Percentiles rank a stretch among this genome's conserved stretches.
phyloP scores from a whole-genome alignment of 257 asterid species.

The Solanum sitiens region DNA sequence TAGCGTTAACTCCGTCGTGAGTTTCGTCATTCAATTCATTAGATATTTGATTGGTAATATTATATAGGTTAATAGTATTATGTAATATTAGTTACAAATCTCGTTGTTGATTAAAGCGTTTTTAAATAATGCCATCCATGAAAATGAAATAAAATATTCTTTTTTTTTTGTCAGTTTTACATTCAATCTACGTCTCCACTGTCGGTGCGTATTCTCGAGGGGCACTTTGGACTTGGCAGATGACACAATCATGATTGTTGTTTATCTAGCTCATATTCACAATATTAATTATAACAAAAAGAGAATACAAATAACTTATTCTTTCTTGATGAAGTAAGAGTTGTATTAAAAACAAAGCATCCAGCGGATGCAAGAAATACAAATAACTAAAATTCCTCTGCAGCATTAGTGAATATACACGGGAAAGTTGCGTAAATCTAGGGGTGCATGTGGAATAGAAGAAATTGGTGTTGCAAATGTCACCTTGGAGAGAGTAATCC shows the following conservation, averaged over 20 bases:
- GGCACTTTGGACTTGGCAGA: neutral
- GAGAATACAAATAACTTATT: neutral
- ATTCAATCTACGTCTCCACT: neutral
- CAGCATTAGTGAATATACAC: neutral
- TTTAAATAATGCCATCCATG: neutral
- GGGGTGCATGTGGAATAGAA: neutral
- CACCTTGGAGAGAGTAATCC: neutral
- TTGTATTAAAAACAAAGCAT: neutral
- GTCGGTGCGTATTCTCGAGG: neutral
- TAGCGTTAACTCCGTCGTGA: neutral
- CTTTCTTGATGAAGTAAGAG: neutral
- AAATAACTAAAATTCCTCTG: neutral
- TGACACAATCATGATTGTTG: neutral
- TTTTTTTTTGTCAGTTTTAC: neutral
- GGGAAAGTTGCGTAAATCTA: neutral
- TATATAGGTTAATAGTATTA: neutral
- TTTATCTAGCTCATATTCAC: neutral
- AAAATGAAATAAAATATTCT: neutral
- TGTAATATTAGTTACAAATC: neutral
- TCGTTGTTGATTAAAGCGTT: neutral
- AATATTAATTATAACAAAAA: neutral
- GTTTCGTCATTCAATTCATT: neutral
- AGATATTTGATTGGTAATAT: neutral
- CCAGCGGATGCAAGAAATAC: neutral
- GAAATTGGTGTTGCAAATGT: neutral